A percentile compares a stretch with the other conserved stretches of the same genome.
These are phyloP conservation scores for Cladophialophora carrionii DNA, from an alignment of 2,329 filamentous ascomycete species.

Conservation along the genomic window DNA sequence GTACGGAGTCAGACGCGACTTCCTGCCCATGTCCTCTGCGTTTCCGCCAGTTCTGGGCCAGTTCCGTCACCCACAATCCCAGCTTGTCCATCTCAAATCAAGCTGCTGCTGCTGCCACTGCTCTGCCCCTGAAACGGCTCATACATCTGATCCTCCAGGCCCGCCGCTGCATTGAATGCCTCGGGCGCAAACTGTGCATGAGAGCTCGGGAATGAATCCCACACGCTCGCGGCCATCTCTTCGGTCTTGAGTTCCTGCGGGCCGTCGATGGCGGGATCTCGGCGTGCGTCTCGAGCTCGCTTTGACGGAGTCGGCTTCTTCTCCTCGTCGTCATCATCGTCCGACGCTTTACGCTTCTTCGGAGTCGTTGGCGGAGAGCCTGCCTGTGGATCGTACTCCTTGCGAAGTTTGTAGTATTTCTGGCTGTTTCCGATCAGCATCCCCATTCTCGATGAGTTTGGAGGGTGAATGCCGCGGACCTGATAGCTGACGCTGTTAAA, in stretches of 20 bases:
- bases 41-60: slow-evolving; percentile 2
- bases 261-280: slow-evolving; percentile 19
- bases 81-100: slow-evolving; percentile 12
- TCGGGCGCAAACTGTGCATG: slow-evolving; percentile 14
- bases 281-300: slow-evolving; percentile 20
- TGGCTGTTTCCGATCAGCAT: slow-evolving; percentile 31
- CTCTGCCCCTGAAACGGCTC: slow-evolving; percentile 16
- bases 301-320: slow-evolving; percentile 27
- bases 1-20: neutral
- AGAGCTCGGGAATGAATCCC: slow-evolving; percentile 16
- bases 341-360: slow-evolving; percentile 28
- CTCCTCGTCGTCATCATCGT: slow-evolving; percentile 23
- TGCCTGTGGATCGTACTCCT: slow-evolving; percentile 25
- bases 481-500: slow-evolving; percentile 35
- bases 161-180: slow-evolving; percentile 19
- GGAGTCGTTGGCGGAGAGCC: slow-evolving; percentile 25
- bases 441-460: neutral
- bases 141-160: slow-evolving; percentile 15
- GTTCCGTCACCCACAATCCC: neutral
- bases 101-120: slow-evolving; percentile 19
- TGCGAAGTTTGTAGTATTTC: slow-evolving; percentile 38
- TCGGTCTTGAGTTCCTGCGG: slow-evolving; percentile 21
- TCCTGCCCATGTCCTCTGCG: neutral
- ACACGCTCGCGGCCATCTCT: slow-evolving; percentile 10
- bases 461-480: slow-evolving; percentile 19